phyloP scores from a whole-genome alignment of 257 asterid species.

The Penstemon davidsonii region DNA sequence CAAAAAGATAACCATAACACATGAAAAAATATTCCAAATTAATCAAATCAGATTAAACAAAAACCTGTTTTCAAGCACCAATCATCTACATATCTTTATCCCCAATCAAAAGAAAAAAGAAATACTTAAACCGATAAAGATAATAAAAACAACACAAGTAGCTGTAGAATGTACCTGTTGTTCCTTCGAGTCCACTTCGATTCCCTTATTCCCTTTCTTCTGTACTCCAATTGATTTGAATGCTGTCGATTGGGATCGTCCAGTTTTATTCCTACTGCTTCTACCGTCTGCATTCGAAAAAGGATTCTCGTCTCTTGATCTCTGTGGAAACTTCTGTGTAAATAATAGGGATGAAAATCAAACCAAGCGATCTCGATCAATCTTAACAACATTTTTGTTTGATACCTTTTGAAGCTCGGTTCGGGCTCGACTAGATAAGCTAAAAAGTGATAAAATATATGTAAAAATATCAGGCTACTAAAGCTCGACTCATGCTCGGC shows the following conservation, averaged over 20 bases:
- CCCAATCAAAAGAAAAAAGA: slow-evolving; percentile 19
- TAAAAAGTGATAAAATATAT: no score
- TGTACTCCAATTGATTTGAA: slow-evolving; percentile 48
- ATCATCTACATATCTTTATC: slow-evolving; percentile 21
- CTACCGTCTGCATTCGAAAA: slow-evolving; percentile 45
- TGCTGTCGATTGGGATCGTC: slow-evolving; percentile 41
- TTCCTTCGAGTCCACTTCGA: slow-evolving; percentile 43
- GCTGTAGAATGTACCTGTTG: slow-evolving; percentile 47
- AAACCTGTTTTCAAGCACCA: slow-evolving; percentile 6
- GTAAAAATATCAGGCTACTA: no score
- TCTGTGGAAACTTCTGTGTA: slow-evolving; percentile 33
- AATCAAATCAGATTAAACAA: no score
- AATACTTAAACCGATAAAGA: not conserved
- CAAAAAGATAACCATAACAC: not conserved
- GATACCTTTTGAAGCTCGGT: no score
- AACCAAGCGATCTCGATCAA: no score
- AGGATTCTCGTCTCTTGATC: slow-evolving; percentile 42
- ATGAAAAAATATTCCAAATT: no score
- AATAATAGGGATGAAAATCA: no score
- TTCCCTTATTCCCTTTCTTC: slow-evolving; percentile 59
- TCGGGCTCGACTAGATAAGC: no score
- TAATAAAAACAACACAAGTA: not conserved
- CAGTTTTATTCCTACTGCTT: slow-evolving; percentile 38
- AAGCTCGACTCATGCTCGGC: no score
- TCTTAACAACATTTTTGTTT: no score